phyloP scores from a whole-genome alignment of 1,139 yeast species.

The Dujonia santamariae region DNA sequence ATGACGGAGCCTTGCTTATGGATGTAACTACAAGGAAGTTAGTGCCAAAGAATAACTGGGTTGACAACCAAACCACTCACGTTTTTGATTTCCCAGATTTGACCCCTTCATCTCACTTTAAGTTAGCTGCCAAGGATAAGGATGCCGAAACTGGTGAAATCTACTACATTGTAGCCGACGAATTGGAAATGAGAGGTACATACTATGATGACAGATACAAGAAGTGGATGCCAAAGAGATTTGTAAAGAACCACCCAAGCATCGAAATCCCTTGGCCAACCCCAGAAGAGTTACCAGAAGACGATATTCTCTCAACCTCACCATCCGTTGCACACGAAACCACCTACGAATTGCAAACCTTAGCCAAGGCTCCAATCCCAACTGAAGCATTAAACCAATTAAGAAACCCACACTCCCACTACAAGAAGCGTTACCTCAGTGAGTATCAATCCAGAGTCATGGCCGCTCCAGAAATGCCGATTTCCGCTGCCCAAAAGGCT shows the following conservation, averaged over 20 bases:
- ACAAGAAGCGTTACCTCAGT: constrained; percentile 55
- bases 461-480: constrained; percentile 77
- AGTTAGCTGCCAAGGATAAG: constrained; percentile 74
- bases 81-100: constrained; percentile 64
- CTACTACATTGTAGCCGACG: constrained; percentile 70
- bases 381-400: constrained; percentile 60
- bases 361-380: constrained; percentile 71
- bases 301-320: constrained; percentile 57
- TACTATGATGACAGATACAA: constrained; percentile 77
- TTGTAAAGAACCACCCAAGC: constrained; percentile 64
- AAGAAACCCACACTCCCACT: constrained; percentile 67
- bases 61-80: constrained; percentile 69
- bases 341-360: constrained; percentile 69
- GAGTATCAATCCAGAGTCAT: constrained; percentile 61
- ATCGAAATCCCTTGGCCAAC: constrained; percentile 89
- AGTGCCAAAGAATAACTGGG: constrained; percentile 70
- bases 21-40: constrained; percentile 35
- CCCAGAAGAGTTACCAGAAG: constrained; percentile 59
- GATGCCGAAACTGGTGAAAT: constrained; percentile 62
- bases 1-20: constrained; percentile 33
- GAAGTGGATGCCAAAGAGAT: constrained; percentile 72
- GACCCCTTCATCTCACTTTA: constrained; percentile 41
- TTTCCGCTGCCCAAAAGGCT: constrained; percentile 60
- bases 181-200: constrained; percentile 58
- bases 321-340: constrained; percentile 64